Evolutionary conservation across 352 stramenopile genomes (phyloP).

Genomic region (Phytophthora tentaculata): DNA sequence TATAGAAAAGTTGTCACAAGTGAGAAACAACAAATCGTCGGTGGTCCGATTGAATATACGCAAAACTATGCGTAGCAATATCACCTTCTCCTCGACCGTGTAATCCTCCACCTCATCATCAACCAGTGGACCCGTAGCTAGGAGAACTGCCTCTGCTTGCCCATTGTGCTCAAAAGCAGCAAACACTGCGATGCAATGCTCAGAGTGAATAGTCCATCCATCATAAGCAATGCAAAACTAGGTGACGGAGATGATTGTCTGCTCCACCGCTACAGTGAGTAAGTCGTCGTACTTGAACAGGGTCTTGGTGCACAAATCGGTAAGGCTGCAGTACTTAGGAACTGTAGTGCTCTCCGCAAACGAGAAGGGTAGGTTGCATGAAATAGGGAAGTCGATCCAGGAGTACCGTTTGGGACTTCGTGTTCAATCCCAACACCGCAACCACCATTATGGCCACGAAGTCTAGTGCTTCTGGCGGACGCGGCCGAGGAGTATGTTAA

Average conservation of each 20-base stretch:
- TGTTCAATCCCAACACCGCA: constrained; percentile 1
- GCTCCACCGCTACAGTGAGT: background rate
- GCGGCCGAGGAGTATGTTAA: too few species aligned
- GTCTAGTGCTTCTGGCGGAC: too few species aligned
- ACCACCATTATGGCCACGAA: background rate
- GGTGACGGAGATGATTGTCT: background rate
- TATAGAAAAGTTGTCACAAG: too few species aligned
- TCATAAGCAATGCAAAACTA: background rate
- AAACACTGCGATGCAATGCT: background rate
- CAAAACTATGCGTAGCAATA: background rate
- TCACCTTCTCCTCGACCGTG: background rate
- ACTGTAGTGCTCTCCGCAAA: constrained; percentile 7
- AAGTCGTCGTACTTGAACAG: background rate
- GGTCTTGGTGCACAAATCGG: background rate
- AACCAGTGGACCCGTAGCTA: background rate
- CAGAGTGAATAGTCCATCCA: background rate
- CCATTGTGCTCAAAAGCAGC: background rate
- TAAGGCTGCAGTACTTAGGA: constrained; percentile 2
- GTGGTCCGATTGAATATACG: background rate
- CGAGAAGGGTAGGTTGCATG: constrained; percentile 14
- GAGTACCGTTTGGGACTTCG: constrained; percentile 14
- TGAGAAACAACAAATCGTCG: too few species aligned
- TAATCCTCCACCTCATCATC: background rate
- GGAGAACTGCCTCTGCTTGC: background rate
- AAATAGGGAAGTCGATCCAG: background rate